Evolutionary conservation across 2,329 filamentous ascomycete genomes (phyloP).

Genomic region (Lithohypha guttulata): DNA sequence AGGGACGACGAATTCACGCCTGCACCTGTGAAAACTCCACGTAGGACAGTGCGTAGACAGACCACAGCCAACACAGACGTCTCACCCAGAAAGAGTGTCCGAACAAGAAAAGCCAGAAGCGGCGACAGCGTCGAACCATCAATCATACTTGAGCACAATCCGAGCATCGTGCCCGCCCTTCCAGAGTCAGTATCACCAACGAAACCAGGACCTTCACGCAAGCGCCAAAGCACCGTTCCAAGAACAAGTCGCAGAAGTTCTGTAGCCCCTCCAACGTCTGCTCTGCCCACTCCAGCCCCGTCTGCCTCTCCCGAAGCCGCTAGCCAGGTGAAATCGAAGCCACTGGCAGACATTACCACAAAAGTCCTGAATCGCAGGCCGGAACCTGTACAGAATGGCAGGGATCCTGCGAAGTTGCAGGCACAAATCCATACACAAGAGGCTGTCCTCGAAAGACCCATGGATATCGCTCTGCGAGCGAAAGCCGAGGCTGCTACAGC

Average conservation of each 20-base stretch:
- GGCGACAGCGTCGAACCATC: constrained; percentile 48
- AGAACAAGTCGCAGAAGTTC: constrained; percentile 33
- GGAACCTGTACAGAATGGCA: constrained; percentile 35
- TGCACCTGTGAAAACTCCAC: constrained; percentile 49
- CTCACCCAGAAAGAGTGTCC: constrained; percentile 24
- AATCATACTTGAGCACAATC: constrained; percentile 48
- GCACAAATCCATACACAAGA: constrained; percentile 67
- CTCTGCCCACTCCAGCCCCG: constrained; percentile 36
- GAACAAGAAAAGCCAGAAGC: constrained; percentile 36
- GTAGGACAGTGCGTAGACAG: constrained; percentile 48
- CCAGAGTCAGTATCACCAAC: constrained; percentile 45
- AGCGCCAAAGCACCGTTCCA: constrained; percentile 52
- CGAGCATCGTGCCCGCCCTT: constrained; percentile 36
- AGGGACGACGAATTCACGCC: constrained; percentile 75
- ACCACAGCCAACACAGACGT: constrained; percentile 39
- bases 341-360: constrained; percentile 64
- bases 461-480: constrained; percentile 88
- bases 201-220: constrained; percentile 48
- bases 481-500: constrained; percentile 51
- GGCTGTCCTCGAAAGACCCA: constrained; percentile 71
- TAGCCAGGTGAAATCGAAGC: constrained; percentile 40
- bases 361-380: constrained; percentile 53
- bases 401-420: constrained; percentile 45
- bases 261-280: constrained; percentile 25
- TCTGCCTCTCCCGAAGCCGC: constrained; percentile 49